phyloP scores from a whole-genome alignment of 306 rosid species.

The Cicer bijugum region DNA sequence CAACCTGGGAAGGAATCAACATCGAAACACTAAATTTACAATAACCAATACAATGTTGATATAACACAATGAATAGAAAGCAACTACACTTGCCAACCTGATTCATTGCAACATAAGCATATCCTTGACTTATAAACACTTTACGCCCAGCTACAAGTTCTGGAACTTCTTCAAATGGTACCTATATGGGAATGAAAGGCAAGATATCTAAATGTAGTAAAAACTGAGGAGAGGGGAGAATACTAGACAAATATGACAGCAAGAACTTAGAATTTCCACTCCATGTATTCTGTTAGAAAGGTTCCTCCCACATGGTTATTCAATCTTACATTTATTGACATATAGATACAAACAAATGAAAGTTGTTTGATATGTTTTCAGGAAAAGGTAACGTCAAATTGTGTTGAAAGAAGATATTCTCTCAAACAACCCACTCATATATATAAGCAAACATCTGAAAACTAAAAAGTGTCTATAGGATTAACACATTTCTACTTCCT shows the following conservation, averaged over 20 bases:
- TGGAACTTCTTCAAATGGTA: slow-evolving; percentile 95
- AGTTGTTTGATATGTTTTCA: slow-evolving; percentile 18
- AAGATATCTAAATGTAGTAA: slow-evolving; percentile 26
- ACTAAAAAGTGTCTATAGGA: not conserved
- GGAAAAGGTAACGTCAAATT: not conserved
- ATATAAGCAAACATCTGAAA: not conserved
- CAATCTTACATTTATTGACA: slow-evolving; percentile 14
- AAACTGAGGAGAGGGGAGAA: slow-evolving; percentile 19
- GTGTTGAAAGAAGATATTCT: slow-evolving; percentile 23
- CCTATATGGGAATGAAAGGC: slow-evolving; percentile 56
- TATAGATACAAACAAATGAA: slow-evolving; percentile 23
- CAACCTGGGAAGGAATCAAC: slow-evolving; percentile 57
- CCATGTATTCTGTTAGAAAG: slow-evolving; percentile 19
- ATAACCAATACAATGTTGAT: slow-evolving; percentile 21
- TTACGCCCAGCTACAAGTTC: slow-evolving; percentile 89
- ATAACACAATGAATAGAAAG: slow-evolving; percentile 33
- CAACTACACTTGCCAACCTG: slow-evolving; percentile 64
- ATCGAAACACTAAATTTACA: slow-evolving; percentile 35
- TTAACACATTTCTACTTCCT: not conserved
- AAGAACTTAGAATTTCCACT: slow-evolving; percentile 18
- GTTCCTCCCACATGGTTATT: slow-evolving; percentile 20
- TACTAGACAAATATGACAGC: slow-evolving; percentile 4
- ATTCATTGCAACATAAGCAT: slow-evolving; percentile 80
- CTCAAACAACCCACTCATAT: slow-evolving; percentile 1
- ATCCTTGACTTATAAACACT: slow-evolving; percentile 78